These are phyloP conservation scores for Neonectria punicea DNA, from an alignment of 2,329 filamentous ascomycete genomes.

Conservation along the genomic window DNA sequence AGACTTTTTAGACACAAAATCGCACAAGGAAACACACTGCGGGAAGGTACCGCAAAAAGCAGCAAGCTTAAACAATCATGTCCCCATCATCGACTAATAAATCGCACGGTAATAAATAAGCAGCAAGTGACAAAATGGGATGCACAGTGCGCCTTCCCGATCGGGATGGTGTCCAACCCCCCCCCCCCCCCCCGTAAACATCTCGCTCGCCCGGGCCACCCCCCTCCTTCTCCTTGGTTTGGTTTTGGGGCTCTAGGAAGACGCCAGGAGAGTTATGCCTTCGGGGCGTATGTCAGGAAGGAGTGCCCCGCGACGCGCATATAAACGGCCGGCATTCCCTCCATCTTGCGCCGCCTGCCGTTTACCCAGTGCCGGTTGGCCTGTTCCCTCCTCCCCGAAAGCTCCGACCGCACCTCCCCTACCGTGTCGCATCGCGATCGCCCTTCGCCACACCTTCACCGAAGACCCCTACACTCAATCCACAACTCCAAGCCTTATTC, in stretches of 20 bases:
- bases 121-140: conserved; percentile 18
- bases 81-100: neutral
- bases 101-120: neutral
- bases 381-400: conserved; percentile 15
- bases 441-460: conserved; percentile 11
- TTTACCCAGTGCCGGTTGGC: conserved; percentile 37
- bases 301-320: conserved; percentile 51
- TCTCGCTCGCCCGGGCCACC: neutral
- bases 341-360: conserved; percentile 39
- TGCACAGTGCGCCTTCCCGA: conserved; percentile 30
- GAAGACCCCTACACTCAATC: neutral
- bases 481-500: neutral
- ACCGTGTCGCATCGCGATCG: conserved; percentile 15
- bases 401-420: conserved; percentile 5
- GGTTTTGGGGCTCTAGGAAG: conserved; percentile 19
- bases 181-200: conserved; percentile 18
- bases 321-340: conserved; percentile 61
- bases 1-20: neutral
- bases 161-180: conserved; percentile 22
- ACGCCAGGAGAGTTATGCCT: conserved; percentile 14
- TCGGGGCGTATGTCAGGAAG: conserved; percentile 30
- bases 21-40: too few species aligned
- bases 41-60: neutral
- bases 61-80: neutral
- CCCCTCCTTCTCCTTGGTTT: conserved; percentile 24